Evolutionary conservation across 2,329 filamentous ascomycete genomes (phyloP), one percentile per base, ranked within the genome.

Genomic region (Cladosporium sp.): DNA sequence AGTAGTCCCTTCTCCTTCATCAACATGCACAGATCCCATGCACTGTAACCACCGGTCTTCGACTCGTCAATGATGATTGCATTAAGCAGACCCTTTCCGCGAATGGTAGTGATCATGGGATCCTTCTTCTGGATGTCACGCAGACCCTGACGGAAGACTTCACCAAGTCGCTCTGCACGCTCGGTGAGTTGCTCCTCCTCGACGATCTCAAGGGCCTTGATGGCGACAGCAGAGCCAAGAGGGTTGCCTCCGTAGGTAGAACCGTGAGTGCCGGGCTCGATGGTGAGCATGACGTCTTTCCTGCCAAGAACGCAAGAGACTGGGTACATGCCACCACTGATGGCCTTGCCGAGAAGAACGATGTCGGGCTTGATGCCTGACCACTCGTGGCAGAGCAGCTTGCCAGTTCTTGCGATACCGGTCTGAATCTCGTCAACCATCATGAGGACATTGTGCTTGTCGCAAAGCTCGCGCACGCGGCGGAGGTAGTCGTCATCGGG

Each of bases 391-490:
- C 93, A 97, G 63, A 99, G 88, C 83, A 99, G 91, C 75, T 91
- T 91, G 62, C 95, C 95, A 21, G 95, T 99, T 69, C 95, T 89
- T 63, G 93, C 95, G 76, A 99, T 97, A 70, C 94, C 94, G 5
- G 95, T 99, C 81, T 99, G 95, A 74, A 99, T 97, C 85, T 99
- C 95, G 78, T 99, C 95, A 79, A 92, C 96, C 79, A 99, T 98
- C 76, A 99, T 83, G 57, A 99, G 88, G 46, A 96, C 93, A 70
- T 97, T 97, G 85, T 98, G 88, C 84, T 96, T 91, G 80, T 92
- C 92, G 84, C 95, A 99, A 26, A 98, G 88, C 26, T 86, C 90
- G 64, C 92, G 87, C 54, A 93, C 91, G 74, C 89, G 88, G 71
- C 83, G 79, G 36, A 99, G 87, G 80, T 99, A 99, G 79, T 89